A percentile compares a stretch with the other conserved stretches of the same genome.
Conservation (phyloP, 768 basidiomycete genomes). For the Kwoniella sp. region DNA sequence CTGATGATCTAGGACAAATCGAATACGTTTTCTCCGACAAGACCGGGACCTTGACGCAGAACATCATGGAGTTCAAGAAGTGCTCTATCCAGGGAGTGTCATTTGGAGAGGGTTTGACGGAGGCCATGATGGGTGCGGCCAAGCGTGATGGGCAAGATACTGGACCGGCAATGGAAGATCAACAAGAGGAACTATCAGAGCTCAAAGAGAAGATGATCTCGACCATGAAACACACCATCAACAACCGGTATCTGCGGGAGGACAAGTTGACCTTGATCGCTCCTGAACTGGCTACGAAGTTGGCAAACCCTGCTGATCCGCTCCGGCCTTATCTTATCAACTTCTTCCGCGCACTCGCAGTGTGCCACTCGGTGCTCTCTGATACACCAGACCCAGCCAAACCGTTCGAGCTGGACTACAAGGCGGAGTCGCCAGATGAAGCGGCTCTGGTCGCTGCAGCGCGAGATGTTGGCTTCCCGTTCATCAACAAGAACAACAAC, state of each 20-base stretch:
- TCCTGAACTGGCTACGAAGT: conserved; percentile 73
- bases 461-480: conserved; percentile 88
- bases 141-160: conserved; percentile 67
- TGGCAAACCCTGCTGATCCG: conserved; percentile 59
- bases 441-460: conserved; percentile 89
- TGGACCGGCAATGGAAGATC: conserved; percentile 64
- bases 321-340: conserved; percentile 67
- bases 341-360: conserved; percentile 90
- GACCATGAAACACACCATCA: conserved; percentile 71
- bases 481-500: conserved; percentile 69
- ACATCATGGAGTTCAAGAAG: conserved; percentile 97
- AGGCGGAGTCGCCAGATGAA: conserved; percentile 94
- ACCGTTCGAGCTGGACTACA: conserved; percentile 73
- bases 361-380: conserved; percentile 82
- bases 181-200: conserved; percentile 60
- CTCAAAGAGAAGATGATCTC: conserved; percentile 74
- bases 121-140: conserved; percentile 88
- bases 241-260: conserved; percentile 76
- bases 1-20: conserved; percentile 96
- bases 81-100: conserved; percentile 77
- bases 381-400: conserved; percentile 65
- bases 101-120: conserved; percentile 92
- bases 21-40: conserved; percentile 94
- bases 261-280: conserved; percentile 84
- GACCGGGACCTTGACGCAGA: conserved; percentile 95